phyloP scores from a whole-genome alignment of 2,329 filamentous ascomycete species.

The Shiraia sp. region DNA sequence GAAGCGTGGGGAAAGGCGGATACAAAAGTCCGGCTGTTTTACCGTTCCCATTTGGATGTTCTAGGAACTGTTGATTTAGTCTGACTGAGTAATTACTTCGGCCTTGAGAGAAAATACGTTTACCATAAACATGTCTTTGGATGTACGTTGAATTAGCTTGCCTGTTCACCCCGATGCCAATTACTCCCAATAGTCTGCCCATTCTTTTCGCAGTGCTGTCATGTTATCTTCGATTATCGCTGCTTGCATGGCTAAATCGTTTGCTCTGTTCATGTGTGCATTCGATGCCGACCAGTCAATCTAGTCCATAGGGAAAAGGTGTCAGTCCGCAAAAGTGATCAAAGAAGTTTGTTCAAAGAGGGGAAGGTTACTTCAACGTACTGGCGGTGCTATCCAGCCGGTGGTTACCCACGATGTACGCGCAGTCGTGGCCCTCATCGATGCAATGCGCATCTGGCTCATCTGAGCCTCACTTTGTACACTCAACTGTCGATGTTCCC shows the following conservation, averaged over 20 bases:
- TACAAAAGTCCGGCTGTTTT: slow-evolving; percentile 52
- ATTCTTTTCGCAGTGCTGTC: slow-evolving; percentile 15
- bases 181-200: slow-evolving; percentile 14
- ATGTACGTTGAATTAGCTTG: too few species aligned
- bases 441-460: slow-evolving; percentile 12
- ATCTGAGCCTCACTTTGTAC: slow-evolving; percentile 11
- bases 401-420: slow-evolving; percentile 2
- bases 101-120: too few species aligned
- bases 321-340: too few species aligned
- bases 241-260: slow-evolving; percentile 16
- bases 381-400: slow-evolving; percentile 7
- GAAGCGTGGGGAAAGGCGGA: slow-evolving; percentile 53
- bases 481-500: slow-evolving; percentile 14
- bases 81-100: too few species aligned
- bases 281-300: slow-evolving; percentile 13
- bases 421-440: slow-evolving; percentile 2
- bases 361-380: slow-evolving; percentile 1
- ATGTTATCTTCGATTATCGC: slow-evolving; percentile 15
- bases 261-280: slow-evolving; percentile 13
- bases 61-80: slow-evolving; percentile 14
- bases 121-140: too few species aligned
- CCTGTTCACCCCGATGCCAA: background rate
- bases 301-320: background rate
- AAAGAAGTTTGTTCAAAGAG: background rate
- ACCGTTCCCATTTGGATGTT: slow-evolving; percentile 39